Evolutionary conservation across 2,329 filamentous ascomycete genomes (phyloP), one percentile per base, ranked within the genome.

Genomic region (Alternaria novae-zelandiae): DNA sequence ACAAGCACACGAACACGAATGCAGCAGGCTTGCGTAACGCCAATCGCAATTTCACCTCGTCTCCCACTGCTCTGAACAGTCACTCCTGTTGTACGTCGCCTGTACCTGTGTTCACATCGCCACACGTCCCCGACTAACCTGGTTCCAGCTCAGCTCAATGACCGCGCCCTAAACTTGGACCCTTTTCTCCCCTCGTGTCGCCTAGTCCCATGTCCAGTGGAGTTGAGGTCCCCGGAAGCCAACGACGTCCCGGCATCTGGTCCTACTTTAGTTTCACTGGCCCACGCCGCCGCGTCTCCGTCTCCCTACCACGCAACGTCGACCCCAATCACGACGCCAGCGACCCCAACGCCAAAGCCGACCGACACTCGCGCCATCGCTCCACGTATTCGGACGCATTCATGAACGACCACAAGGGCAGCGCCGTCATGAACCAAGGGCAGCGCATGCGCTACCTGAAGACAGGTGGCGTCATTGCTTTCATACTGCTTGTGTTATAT

Each of bases 371-470:
- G 47, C 74, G 71, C 61, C 71, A 74, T 58, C 72, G 73, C 55
- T 72, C 77, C 45, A 78, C 79, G 66, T 77, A 74, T 53, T 73
- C 75, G n/a, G 69, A 75, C 65, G 73, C 70, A 76, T 79, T 77
- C 70, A 82, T 83, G 79, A 78, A 80, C 70, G 80, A 81, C 69
- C 70, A 79, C 73, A 83, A 83, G 76, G 74, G 80, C 59, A 77
- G 79, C 79, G 72, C 81, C 70, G 89, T 70, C 44, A 89, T 90
- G 88, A 87, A 87, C 71, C 87, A 88, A 81, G 86, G 85, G 68
- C 86, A 88, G 79, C 83, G 86, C 76, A 81, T 86, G 56, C 84
- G 88, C 65, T 88, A 86, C 73, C 74, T 90, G 72, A 90, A 89
- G 82, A 87, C 87, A 56, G 87, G 86, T 44, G 87, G 86, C 67